phyloP scores from a whole-genome alignment of 768 basidiomycete genomes.

The Kwoniella shandongensis region DNA sequence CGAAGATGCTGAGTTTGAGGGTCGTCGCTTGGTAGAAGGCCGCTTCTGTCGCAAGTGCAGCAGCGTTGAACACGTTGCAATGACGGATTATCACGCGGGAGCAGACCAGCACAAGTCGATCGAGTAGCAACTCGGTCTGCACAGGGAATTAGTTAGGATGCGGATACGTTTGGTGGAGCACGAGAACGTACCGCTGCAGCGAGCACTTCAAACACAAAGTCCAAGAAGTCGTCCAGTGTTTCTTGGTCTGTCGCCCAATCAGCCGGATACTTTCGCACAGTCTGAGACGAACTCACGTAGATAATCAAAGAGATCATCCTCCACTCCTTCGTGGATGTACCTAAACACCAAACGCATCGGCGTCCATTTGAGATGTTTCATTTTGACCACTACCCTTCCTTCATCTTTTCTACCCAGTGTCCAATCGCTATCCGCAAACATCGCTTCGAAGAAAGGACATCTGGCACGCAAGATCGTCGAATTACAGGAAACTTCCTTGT shows the following conservation, averaged over 20 bases:
- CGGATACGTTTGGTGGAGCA: neutral
- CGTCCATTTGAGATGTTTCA: conserved; percentile 71
- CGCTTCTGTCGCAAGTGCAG: conserved; percentile 77
- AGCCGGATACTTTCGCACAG: neutral
- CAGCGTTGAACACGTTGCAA: conserved; percentile 72
- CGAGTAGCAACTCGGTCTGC: conserved; percentile 85
- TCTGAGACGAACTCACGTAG: conserved; percentile 59
- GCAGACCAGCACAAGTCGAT: conserved; percentile 77
- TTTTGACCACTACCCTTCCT: conserved; percentile 65
- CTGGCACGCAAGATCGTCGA: conserved; percentile 77
- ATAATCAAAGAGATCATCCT: conserved; percentile 67
- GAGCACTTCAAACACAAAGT: conserved; percentile 84
- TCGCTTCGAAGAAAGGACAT: conserved; percentile 75
- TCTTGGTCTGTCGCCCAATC: conserved; percentile 60
- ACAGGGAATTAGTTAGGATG: neutral
- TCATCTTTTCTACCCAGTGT: conserved; percentile 62
- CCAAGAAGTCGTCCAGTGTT: conserved; percentile 71
- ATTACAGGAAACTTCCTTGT: conserved; percentile 66
- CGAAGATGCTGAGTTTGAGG: conserved; percentile 71
- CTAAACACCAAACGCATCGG: conserved; percentile 72
- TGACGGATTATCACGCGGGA: conserved; percentile 70
- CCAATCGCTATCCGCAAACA: conserved; percentile 85
- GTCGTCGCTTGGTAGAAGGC: conserved; percentile 69
- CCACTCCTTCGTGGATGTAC: conserved; percentile 74
- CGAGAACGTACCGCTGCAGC: conserved; percentile 68